These are phyloP conservation scores for Hemileia vastatrix DNA, from an alignment of 1,284 basidiomycete species.

Conservation along the genomic window DNA sequence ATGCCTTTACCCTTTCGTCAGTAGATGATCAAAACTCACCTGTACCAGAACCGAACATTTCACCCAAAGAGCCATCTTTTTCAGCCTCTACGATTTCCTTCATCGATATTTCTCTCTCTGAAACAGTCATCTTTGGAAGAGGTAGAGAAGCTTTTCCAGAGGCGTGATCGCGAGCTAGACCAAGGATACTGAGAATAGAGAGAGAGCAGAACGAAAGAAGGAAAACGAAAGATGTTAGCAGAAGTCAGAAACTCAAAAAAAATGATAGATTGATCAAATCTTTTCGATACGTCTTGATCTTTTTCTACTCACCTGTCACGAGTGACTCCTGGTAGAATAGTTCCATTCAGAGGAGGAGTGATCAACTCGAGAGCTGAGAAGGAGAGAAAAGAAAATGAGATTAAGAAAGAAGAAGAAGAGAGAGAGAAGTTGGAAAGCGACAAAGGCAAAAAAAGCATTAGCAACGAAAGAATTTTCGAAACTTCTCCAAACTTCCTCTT, in stretches of 20 bases:
- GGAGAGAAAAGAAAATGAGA: background rate
- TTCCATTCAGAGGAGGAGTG: slow-evolving; percentile 84
- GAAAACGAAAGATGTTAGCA: too few relatives aligned
- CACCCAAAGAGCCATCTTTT: slow-evolving; percentile 61
- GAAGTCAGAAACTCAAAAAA: too few relatives aligned
- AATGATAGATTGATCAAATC: too few relatives aligned
- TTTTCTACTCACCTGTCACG: too few relatives aligned
- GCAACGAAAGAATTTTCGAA: too few relatives aligned
- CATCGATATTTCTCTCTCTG: slow-evolving; percentile 82
- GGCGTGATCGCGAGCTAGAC: slow-evolving; percentile 58
- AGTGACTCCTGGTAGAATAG: slow-evolving; percentile 93
- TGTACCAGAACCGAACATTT: slow-evolving; percentile 93
- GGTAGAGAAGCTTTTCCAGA: slow-evolving; percentile 54
- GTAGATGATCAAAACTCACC: too few relatives aligned
- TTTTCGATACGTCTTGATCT: too few relatives aligned
- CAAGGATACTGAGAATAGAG: too few relatives aligned
- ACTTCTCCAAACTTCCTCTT: too few relatives aligned
- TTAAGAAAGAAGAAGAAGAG: too few relatives aligned
- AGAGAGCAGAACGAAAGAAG: slow-evolving; percentile 73
- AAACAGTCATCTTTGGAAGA: slow-evolving; percentile 59
- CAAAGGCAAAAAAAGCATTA: too few relatives aligned
- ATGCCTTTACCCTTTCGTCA: too few relatives aligned
- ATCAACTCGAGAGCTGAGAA: slow-evolving; percentile 61
- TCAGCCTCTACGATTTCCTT: slow-evolving; percentile 68
- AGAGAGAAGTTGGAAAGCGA: background rate